phyloP scores from a whole-genome alignment of 805 yeast genomes.

The Candida endomychidarum region DNA sequence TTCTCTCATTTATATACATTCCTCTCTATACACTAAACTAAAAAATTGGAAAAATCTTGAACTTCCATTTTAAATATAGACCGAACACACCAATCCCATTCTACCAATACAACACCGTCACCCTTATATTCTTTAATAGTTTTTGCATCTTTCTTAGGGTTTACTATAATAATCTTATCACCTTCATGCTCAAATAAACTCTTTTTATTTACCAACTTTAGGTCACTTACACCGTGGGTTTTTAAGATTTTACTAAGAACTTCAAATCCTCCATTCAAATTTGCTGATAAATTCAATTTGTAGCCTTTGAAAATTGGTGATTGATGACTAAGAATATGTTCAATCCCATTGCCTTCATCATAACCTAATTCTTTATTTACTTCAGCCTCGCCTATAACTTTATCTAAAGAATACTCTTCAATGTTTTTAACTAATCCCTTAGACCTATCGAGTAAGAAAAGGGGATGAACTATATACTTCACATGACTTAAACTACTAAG shows the following conservation, averaged over 20 bases:
- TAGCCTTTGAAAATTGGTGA: conserved; percentile 45
- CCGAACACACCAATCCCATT: conserved; percentile 66
- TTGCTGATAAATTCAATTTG: conserved; percentile 55
- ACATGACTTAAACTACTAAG: conserved; percentile 64
- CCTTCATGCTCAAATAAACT: conserved; percentile 27
- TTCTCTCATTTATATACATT: no score
- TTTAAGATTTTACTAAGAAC: conserved; percentile 55
- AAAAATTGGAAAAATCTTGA: conserved; percentile 22
- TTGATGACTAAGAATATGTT: conserved; percentile 16
- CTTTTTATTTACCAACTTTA: conserved; percentile 15
- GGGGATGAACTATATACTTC: conserved; percentile 54
- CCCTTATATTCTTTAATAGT: conserved; percentile 23
- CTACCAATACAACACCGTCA: conserved; percentile 34
- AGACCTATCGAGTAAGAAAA: conserved; percentile 49
- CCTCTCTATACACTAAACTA: no score
- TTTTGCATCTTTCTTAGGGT: conserved; percentile 38
- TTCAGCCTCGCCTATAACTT: conserved; percentile 27
- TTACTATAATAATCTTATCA: conserved; percentile 21
- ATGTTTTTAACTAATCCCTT: conserved; percentile 16
- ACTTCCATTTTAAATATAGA: conserved; percentile 51
- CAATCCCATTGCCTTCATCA: conserved; percentile 19
- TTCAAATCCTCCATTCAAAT: conserved; percentile 59
- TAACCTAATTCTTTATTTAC: conserved; percentile 31
- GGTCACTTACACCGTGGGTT: conserved; percentile 54
- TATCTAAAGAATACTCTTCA: conserved; percentile 36